These are phyloP conservation scores for Hirsutella rhossiliensis DNA, from an alignment of 2,329 filamentous ascomycete species.

Conservation along the genomic window DNA sequence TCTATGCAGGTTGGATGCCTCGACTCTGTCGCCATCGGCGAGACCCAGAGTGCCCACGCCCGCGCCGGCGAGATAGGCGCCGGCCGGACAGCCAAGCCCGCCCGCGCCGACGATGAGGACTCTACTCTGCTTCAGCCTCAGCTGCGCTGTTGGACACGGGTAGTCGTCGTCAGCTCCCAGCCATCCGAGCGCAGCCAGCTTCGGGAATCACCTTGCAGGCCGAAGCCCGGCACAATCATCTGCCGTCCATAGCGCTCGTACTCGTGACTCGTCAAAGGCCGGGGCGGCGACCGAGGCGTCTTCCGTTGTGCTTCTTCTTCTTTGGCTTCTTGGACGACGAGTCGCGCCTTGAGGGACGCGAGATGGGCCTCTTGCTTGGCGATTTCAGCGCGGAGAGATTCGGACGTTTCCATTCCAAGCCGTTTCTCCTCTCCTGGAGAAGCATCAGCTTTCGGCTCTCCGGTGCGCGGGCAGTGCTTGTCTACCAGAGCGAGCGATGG, in stretches of 20 bases:
- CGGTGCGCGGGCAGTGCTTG: too few relatives aligned
- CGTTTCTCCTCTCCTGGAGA: too few relatives aligned
- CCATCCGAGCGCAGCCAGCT: neutral
- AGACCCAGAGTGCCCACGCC: slow-evolving; percentile 76
- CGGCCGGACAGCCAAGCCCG: slow-evolving; percentile 83
- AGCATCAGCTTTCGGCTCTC: too few relatives aligned
- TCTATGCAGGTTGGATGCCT: slow-evolving; percentile 82
- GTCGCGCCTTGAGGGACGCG: slow-evolving; percentile 25
- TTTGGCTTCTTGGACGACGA: slow-evolving; percentile 26
- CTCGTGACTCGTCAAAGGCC: slow-evolving; percentile 61
- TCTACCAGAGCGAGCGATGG: too few relatives aligned
- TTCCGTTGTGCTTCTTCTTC: slow-evolving; percentile 1
- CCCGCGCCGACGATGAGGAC: slow-evolving; percentile 80
- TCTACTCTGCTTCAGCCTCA: slow-evolving; percentile 54
- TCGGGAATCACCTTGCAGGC: slow-evolving; percentile 46
- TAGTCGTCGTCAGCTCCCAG: neutral
- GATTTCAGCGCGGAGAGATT: too few relatives aligned
- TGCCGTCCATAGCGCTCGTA: slow-evolving; percentile 84
- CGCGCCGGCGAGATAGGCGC: slow-evolving; percentile 83
- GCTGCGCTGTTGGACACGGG: slow-evolving; percentile 48
- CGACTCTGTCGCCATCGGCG: slow-evolving; percentile 79
- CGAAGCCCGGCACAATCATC: slow-evolving; percentile 76
- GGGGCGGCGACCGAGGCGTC: slow-evolving; percentile 28
- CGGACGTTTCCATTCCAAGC: too few relatives aligned
- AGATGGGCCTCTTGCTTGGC: too few relatives aligned